Conservation (phyloP, 2,329 filamentous ascomycete species). For the Didymella segeticola region DNA sequence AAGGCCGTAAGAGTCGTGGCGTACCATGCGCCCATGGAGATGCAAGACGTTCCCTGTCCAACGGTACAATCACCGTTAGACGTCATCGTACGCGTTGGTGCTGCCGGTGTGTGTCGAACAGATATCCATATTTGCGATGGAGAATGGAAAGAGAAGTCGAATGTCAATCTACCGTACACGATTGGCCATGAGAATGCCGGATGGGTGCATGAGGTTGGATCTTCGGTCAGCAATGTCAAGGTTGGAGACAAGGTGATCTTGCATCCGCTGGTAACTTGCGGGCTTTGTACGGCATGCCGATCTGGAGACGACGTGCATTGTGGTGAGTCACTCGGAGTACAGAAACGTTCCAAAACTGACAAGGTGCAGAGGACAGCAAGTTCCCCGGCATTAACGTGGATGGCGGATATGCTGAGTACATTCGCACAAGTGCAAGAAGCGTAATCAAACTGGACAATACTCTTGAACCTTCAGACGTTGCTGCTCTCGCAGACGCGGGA, state of each 20-base stretch:
- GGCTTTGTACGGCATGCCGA: slow-evolving; percentile 4
- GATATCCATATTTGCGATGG: slow-evolving; percentile 10
- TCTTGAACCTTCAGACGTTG: slow-evolving; percentile 7
- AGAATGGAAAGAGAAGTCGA: slow-evolving; percentile 9
- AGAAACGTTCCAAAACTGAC: background rate
- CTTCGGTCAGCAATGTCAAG: slow-evolving; percentile 1
- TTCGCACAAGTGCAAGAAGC: slow-evolving; percentile 2
- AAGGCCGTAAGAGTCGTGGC: slow-evolving; percentile 5
- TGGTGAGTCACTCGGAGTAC: background rate
- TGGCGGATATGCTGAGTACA: slow-evolving; percentile 7
- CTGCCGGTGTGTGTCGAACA: slow-evolving; percentile 6
- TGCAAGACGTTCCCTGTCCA: slow-evolving; percentile 1
- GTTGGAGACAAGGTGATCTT: slow-evolving; percentile 5
- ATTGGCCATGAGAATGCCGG: slow-evolving; percentile 9
- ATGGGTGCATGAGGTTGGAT: slow-evolving; percentile 4
- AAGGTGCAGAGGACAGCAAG: slow-evolving; percentile 2
- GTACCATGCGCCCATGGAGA: slow-evolving; percentile 7
- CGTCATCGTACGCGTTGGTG: slow-evolving; percentile 2
- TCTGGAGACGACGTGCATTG: slow-evolving; percentile 7
- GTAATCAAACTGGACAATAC: slow-evolving; percentile 7
- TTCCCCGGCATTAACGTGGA: slow-evolving; percentile 5
- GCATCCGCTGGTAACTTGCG: slow-evolving; percentile 8
- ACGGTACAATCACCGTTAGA: background rate
- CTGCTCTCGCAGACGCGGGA: slow-evolving; percentile 8
- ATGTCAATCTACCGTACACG: slow-evolving; percentile 2